A percentile compares a stretch with the other conserved stretches of the same genome.
These are phyloP conservation scores for Hyaloscypha bicolor DNA, from an alignment of 495 filamentous ascomycete genomes.

Conservation along the genomic window DNA sequence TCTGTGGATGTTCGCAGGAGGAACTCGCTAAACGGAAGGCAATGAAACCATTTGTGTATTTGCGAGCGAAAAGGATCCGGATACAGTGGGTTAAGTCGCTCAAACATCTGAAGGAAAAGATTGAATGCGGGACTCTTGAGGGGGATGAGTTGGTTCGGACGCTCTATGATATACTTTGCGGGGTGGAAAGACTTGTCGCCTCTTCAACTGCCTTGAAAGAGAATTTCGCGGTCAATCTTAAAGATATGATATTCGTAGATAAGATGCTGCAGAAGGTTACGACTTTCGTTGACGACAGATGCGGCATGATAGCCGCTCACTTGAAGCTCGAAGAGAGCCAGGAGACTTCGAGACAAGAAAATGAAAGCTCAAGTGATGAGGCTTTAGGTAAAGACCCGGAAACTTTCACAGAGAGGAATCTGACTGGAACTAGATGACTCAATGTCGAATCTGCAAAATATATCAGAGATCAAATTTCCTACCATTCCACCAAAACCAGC, in stretches of 20 bases:
- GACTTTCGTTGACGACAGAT: neutral
- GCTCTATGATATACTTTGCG: slow-evolving; percentile 5
- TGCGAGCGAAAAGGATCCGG: neutral
- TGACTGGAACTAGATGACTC: too few relatives aligned
- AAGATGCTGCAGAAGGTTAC: slow-evolving; percentile 3
- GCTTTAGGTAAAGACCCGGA: too few relatives aligned
- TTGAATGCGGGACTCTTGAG: neutral
- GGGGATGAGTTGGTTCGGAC: slow-evolving; percentile 5
- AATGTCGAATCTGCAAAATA: too few relatives aligned
- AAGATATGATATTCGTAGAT: slow-evolving; percentile 10
- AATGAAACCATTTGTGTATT: slow-evolving; percentile 13
- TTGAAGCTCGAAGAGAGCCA: slow-evolving; percentile 6
- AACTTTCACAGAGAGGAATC: too few relatives aligned
- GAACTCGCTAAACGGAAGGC: neutral
- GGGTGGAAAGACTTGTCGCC: neutral
- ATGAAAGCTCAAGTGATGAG: too few relatives aligned
- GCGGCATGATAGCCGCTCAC: slow-evolving; percentile 6
- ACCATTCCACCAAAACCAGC: too few relatives aligned
- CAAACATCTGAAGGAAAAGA: slow-evolving; percentile 1
- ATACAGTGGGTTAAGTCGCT: slow-evolving; percentile 2
- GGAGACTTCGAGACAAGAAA: neutral
- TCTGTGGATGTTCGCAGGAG: neutral
- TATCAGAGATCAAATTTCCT: too few relatives aligned
- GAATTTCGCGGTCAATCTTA: slow-evolving; percentile 10
- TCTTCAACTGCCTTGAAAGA: slow-evolving; percentile 9